Base-by-base conservation (phyloP, 495 filamentous ascomycete genomes). In the Copromyces sp. region DNA sequence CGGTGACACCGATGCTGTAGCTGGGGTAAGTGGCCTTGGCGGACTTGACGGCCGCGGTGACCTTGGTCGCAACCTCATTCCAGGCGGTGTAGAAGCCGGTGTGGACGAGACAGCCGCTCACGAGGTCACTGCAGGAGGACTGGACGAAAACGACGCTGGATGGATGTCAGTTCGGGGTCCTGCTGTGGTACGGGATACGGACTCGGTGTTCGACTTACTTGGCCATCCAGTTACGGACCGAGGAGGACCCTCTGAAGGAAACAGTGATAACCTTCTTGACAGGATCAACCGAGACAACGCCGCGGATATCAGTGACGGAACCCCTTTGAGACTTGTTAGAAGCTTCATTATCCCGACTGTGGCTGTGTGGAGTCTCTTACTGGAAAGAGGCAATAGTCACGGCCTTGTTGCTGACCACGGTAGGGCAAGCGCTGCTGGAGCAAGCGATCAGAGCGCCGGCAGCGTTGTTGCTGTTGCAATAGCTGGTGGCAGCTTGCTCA, bases 401-500 rank as follows among this genome's bases (percentile, higher is more conserved):
- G 1, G 89, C 89, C 9, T 78, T 84, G 9, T 90, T 88, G 39
- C 86, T 78, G 11, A 85, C 84, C 5, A 85, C 77, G 73, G 89
- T 82, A 9, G 90, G 88, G 78, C 93, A 95, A 71, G 83, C 85
- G 59, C 80, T 73, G n/a, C 80, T 83, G 8, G 80, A 72, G 79
- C 93, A 96, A 14, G 84, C 84, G 24, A 94, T 72, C 14, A 81
- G 81, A 29, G 81, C 75, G n/a, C 85, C 86, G 7, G 86, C 79
- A 8, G 74, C 45, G 59, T 85, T 84, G 70, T 90, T 83, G 69
- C 75, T 82, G 42, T 87, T 83, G 79, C 93, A 95, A 79, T 92
- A 93, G 6, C 89, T 82, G 0, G 92, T 90, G 0, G 85, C 90
- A 2, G 92, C 83, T 79, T 90, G 95, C 77, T 95, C 88, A 17